Conservation (phyloP, 176 grass and related monocot genomes). For the Rhynchospora breviuscula region DNA sequence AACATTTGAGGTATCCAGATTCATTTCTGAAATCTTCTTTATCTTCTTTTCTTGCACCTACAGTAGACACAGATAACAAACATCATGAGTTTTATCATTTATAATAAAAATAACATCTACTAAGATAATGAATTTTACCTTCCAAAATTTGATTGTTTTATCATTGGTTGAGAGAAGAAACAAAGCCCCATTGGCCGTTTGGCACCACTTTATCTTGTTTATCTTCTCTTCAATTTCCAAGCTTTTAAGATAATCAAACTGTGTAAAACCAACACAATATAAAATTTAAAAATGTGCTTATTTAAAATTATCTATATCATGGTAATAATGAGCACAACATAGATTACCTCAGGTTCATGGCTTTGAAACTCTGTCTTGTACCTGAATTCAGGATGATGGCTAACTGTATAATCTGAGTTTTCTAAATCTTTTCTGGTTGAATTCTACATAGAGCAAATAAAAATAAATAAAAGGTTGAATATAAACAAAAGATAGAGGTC, state of each 20-base stretch:
- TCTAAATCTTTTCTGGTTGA: constrained; percentile 69
- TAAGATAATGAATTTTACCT: constrained; percentile 45
- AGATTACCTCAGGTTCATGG: constrained; percentile 94
- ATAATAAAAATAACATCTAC: background rate
- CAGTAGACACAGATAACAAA: background rate
- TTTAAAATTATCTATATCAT: background rate
- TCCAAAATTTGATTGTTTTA: constrained; percentile 98
- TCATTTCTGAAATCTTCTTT: constrained; percentile 80
- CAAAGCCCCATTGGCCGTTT: constrained; percentile 56
- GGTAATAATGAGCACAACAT: constrained; percentile 12
- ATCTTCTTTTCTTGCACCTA: constrained; percentile 99
- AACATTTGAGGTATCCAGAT: constrained; percentile 53
- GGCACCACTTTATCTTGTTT: constrained; percentile 95
- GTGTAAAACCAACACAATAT: constrained; percentile 28
- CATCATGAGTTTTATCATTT: background rate
- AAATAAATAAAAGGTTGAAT: constrained; percentile 22
- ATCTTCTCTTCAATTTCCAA: constrained; percentile 99
- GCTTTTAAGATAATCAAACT: constrained; percentile 99
- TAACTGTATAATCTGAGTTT: constrained; percentile 65
- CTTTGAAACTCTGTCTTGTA: constrained; percentile 99
- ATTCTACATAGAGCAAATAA: constrained; percentile 43
- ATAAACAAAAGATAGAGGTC: background rate
- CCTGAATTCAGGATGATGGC: constrained; percentile 78
- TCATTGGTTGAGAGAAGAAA: constrained; percentile 98
- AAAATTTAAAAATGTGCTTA: constrained; percentile 30